Evolutionary conservation across 2,329 filamentous ascomycete genomes (phyloP).

Genomic region (Xylaria sp.): DNA sequence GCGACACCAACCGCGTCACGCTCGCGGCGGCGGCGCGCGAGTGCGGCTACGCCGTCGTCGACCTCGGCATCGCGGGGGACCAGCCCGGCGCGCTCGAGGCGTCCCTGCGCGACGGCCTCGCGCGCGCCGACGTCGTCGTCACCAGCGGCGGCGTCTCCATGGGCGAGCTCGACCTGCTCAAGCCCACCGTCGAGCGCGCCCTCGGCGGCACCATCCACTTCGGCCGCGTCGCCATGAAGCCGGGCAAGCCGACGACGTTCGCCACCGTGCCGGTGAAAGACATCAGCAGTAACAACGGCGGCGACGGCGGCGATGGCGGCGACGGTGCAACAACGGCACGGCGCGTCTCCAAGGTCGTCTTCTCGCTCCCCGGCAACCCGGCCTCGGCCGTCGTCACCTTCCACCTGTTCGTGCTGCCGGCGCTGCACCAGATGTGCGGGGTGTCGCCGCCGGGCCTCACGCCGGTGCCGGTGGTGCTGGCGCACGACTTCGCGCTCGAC

Average conservation of each 20-base stretch:
- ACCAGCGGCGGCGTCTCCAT: conserved; percentile 96
- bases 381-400: conserved; percentile 92
- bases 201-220: conserved; percentile 95
- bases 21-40: conserved; percentile 76
- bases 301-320: conserved; percentile 89
- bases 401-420: conserved; percentile 89
- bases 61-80: conserved; percentile 84
- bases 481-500: conserved; percentile 75
- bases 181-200: conserved; percentile 89
- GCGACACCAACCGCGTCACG: conserved; percentile 90
- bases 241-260: conserved; percentile 96
- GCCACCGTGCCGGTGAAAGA: conserved; percentile 77
- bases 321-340: conserved; percentile 61
- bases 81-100: conserved; percentile 74
- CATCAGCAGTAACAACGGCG: conserved; percentile 68
- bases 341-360: conserved; percentile 71
- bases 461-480: conserved; percentile 69
- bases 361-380: conserved; percentile 91
- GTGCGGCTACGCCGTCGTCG: conserved; percentile 77
- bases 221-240: conserved; percentile 95
- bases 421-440: conserved; percentile 76
- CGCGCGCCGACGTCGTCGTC: conserved; percentile 78
- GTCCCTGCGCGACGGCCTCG: conserved; percentile 73
- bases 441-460: conserved; percentile 70
- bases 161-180: conserved; percentile 95